These are phyloP conservation scores for Herpotrichia juniperi DNA, from an alignment of 2,329 filamentous ascomycete species.

Conservation along the genomic window DNA sequence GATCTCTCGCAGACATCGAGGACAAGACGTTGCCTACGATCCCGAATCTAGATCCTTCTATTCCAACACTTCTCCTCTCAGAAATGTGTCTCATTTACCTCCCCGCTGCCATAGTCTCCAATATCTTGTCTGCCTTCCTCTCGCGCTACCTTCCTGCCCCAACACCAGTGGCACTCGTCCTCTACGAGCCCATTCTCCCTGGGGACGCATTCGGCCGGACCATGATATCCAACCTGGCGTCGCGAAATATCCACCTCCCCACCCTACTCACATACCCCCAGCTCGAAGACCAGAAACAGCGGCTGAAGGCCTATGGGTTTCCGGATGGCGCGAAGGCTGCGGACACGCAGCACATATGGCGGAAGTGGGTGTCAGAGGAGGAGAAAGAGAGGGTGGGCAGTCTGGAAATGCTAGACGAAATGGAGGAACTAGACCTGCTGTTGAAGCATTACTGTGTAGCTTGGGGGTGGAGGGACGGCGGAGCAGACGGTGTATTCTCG, in stretches of 20 bases:
- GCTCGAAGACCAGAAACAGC: constrained; percentile 68
- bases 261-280: constrained; percentile 77
- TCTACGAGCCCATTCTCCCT: constrained; percentile 90
- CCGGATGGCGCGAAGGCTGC: constrained; percentile 59
- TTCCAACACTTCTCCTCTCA: constrained; percentile 86
- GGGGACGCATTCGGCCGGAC: constrained; percentile 86
- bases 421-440: constrained; percentile 91
- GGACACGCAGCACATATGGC: constrained; percentile 75
- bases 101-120: constrained; percentile 65
- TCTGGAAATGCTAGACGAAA: constrained; percentile 89
- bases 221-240: constrained; percentile 88
- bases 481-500: constrained; percentile 31
- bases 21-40: constrained; percentile 33
- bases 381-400: constrained; percentile 82
- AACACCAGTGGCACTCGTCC: constrained; percentile 65
- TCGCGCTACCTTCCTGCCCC: constrained; percentile 46
- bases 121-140: constrained; percentile 60
- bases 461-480: constrained; percentile 78
- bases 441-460: constrained; percentile 87
- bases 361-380: constrained; percentile 69
- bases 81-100: constrained; percentile 97
- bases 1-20: constrained; percentile 56
- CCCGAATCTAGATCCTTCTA: constrained; percentile 55
- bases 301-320: constrained; percentile 73
- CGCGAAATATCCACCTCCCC: constrained; percentile 81